These are phyloP conservation scores for Musa itinerans DNA, from an alignment of 176 grass and related monocot genomes.

Conservation along the genomic window DNA sequence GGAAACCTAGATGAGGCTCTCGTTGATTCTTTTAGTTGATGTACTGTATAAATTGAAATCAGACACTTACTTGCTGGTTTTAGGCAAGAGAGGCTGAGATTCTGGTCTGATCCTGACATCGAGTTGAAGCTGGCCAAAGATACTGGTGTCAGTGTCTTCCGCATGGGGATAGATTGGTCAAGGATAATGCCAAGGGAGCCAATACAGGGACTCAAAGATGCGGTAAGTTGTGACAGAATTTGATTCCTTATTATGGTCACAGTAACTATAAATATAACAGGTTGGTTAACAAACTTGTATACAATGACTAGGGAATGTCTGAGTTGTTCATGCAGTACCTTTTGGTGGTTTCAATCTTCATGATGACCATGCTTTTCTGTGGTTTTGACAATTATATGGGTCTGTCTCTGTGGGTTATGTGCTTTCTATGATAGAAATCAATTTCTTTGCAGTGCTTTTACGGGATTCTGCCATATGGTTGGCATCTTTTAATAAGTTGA, in stretches of 20 bases:
- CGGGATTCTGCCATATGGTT: background rate
- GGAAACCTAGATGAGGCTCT: background rate
- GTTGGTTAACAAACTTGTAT: background rate
- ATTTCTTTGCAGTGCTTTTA: background rate
- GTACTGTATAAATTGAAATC: background rate
- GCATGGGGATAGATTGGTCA: slow-evolving; percentile 92
- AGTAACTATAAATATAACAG: background rate
- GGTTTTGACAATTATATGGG: no score
- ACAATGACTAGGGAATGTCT: background rate
- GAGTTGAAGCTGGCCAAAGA: slow-evolving; percentile 92
- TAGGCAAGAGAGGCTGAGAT: slow-evolving; percentile 83
- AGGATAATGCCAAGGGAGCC: slow-evolving; percentile 77
- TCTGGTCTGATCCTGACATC: slow-evolving; percentile 94
- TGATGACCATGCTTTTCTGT: background rate
- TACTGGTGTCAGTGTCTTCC: slow-evolving; percentile 61
- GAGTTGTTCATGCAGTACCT: background rate
- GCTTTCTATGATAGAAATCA: background rate
- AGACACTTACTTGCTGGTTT: background rate
- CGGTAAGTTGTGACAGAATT: slow-evolving; percentile 38
- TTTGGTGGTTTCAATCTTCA: background rate
- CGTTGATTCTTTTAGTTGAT: background rate
- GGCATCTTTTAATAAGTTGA: background rate
- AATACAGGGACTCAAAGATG: slow-evolving; percentile 37
- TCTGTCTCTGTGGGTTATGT: background rate
- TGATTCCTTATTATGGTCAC: slow-evolving; percentile 10